phyloP scores from a whole-genome alignment of 345 rosid species.

The Geranium rotundifolium region DNA sequence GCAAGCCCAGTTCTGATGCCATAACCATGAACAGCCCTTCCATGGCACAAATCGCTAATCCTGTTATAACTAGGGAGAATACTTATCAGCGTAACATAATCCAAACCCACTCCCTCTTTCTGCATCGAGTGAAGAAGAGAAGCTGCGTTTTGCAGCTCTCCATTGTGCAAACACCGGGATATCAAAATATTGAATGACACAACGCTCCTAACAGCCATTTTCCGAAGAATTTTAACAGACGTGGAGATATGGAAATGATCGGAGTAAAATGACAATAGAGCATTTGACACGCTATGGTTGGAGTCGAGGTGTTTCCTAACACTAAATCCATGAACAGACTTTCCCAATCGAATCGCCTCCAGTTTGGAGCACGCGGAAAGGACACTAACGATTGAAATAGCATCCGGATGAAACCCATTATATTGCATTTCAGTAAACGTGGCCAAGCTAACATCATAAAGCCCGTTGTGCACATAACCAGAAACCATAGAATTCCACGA shows the following conservation, averaged over 20 bases:
- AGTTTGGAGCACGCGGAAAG: constrained; percentile 33
- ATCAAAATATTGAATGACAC: constrained; percentile 38
- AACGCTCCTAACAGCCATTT: constrained; percentile 17
- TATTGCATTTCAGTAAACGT: constrained; percentile 28
- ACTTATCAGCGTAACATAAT: constrained; percentile 26
- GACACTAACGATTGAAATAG: constrained; percentile 19
- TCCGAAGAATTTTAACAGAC: constrained; percentile 23
- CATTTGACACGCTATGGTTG: constrained; percentile 25
- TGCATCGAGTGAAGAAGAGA: constrained; percentile 32
- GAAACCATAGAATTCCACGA: constrained; percentile 43
- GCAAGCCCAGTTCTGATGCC: constrained; percentile 22
- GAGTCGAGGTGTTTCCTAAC: constrained; percentile 24
- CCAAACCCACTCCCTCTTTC: constrained; percentile 24
- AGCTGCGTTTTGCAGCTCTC: constrained; percentile 25
- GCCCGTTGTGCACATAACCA: constrained; percentile 27
- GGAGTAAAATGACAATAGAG: constrained; percentile 29
- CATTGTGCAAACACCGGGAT: constrained; percentile 22
- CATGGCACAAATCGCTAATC: constrained; percentile 12
- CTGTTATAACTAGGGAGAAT: constrained; percentile 14
- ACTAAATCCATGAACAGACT: constrained; percentile 36
- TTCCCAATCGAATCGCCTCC: constrained; percentile 18
- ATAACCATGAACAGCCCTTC: constrained; percentile 27
- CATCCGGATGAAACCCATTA: constrained; percentile 25
- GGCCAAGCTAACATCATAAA: constrained; percentile 24
- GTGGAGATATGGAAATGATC: constrained; percentile 13